A percentile compares a stretch with the other conserved stretches of the same genome.
These are phyloP conservation scores for Aspergillus avenaceus DNA, from an alignment of 495 filamentous ascomycete species.

Conservation along the genomic window DNA sequence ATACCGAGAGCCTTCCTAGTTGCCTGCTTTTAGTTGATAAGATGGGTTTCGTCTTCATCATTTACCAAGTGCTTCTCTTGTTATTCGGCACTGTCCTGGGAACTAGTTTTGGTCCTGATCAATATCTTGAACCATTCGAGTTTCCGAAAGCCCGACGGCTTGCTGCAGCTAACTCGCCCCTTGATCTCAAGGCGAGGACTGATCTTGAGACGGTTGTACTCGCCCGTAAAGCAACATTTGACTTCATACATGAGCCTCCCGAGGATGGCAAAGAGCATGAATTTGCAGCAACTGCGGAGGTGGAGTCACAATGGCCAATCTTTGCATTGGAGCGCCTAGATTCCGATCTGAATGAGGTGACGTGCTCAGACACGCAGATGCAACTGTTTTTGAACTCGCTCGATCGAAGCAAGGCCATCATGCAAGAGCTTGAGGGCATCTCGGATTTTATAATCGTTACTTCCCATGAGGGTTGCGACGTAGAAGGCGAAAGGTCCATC, in stretches of 20 bases:
- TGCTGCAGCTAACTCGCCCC: slow-evolving; percentile 4
- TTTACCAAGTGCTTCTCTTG: neutral
- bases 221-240: slow-evolving; percentile 2
- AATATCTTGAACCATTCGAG: neutral
- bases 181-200: slow-evolving; percentile 1
- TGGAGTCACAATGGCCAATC: slow-evolving; percentile 19
- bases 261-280: neutral
- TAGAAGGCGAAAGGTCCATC: slow-evolving; percentile 20
- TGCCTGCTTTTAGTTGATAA: no score
- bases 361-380: slow-evolving; percentile 14
- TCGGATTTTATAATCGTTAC: slow-evolving; percentile 22
- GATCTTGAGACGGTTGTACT: neutral
- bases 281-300: slow-evolving; percentile 5
- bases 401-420: neutral
- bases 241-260: neutral
- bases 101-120: neutral
- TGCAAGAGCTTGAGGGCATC: slow-evolving; percentile 1
- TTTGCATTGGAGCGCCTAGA: slow-evolving; percentile 25
- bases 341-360: slow-evolving; percentile 14
- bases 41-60: neutral
- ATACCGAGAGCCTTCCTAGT: no score
- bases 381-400: slow-evolving; percentile 12
- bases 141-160: slow-evolving; percentile 4
- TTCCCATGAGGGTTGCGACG: slow-evolving; percentile 25
- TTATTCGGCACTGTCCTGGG: neutral